Evolutionary conservation across 306 rosid species (phyloP), one percentile per base, ranked within the genome.

Genomic region (Begonia masoniana): DNA sequence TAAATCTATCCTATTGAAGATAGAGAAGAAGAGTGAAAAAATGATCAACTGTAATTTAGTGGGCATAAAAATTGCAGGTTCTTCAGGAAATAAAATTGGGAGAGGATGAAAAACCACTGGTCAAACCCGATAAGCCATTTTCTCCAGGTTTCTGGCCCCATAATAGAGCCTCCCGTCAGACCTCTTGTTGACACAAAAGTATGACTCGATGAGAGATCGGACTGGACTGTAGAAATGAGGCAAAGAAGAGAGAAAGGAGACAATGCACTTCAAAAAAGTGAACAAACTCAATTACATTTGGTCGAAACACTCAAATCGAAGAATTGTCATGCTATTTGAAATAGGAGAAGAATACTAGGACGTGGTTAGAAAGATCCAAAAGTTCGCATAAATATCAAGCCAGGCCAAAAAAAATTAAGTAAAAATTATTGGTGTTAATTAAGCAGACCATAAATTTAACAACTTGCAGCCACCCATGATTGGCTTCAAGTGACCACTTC

Each of bases 81-180:
- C 56, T 35, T 49, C 15, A 7, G 6, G 47, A 35, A 43, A 50
- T 5, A 53, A 17, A 19, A 5, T 3, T 52, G 39, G 19, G 26
- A 50, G 15, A 59, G 11, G 13, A 56, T 13, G 7, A 65, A 57
- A 35, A 55, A 63, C 62, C 10, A 59, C 47, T 51, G 16, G 52
- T 63, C 54, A n/a, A 51, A 91, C 99, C 93, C 81, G 99, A 69
- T 91, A 91, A 56, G 99, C 99, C 96, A 91, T 79, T 70, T 88
- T 74, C 59, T 86, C 71, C 23, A 83, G 93, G 72, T 91, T 86
- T 67, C 94, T 81, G 31, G 93, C 93, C 50, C 96, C 99, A 43
- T 77, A 91, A 67, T 69, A 91, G 10, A 91, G 73, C 74, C 79
- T 91, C 52, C 83, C 99, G 56, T 81, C 86, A 57, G 96, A 69